phyloP scores from a whole-genome alignment of 257 asterid species.

The Gynochthodes officinalis region DNA sequence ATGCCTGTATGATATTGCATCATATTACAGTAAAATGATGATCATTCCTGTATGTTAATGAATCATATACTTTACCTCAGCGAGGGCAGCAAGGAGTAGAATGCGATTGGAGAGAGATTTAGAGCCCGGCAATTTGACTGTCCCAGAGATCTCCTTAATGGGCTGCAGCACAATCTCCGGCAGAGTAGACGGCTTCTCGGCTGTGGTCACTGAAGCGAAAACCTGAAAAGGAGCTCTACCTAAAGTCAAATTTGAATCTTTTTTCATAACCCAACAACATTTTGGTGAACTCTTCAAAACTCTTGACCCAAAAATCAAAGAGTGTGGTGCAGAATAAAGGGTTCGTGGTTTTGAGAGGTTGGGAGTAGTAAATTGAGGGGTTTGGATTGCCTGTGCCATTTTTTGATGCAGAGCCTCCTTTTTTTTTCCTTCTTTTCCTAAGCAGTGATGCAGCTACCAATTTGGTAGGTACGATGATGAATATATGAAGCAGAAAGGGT shows the following conservation, averaged over 20 bases:
- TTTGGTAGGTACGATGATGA: not conserved
- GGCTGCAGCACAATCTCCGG: slow-evolving; percentile 94
- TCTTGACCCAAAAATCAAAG: slow-evolving; percentile 53
- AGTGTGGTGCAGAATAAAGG: slow-evolving; percentile 40
- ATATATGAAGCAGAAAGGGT: not conserved
- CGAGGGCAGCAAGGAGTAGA: slow-evolving; percentile 94
- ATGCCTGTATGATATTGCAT: not conserved
- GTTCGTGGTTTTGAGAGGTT: slow-evolving; percentile 29
- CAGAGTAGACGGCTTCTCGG: slow-evolving; percentile 66
- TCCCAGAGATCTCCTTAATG: slow-evolving; percentile 81
- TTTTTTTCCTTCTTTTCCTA: not conserved
- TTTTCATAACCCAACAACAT: slow-evolving; percentile 38
- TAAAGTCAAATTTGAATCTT: slow-evolving; percentile 40
- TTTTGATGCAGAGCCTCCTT: slow-evolving; percentile 37
- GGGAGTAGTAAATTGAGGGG: slow-evolving; percentile 42
- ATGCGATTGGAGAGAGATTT: slow-evolving; percentile 94
- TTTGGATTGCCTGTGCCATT: slow-evolving; percentile 45
- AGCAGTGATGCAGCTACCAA: not conserved
- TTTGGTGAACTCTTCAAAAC: slow-evolving; percentile 37
- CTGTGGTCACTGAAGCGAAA: slow-evolving; percentile 61
- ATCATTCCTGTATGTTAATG: not conserved
- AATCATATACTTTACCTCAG: slow-evolving; percentile 53
- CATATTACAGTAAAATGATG: not conserved
- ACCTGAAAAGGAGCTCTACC: slow-evolving; percentile 38
- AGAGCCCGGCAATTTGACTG: slow-evolving; percentile 94